phyloP scores from a whole-genome alignment of 331 rosid genomes.

The Saraca asoca region DNA sequence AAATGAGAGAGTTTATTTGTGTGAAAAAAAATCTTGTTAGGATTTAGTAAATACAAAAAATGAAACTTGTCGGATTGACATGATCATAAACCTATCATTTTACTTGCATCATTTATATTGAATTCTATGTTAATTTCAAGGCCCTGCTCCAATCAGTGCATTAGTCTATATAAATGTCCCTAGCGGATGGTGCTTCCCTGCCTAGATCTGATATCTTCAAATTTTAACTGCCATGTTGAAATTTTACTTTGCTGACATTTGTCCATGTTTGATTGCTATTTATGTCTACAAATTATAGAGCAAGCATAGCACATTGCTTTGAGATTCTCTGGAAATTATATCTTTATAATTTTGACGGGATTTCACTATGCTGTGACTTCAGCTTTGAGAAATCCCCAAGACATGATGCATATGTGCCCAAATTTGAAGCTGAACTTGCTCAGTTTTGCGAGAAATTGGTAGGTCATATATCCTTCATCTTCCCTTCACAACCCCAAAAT shows the following conservation, averaged over 20 bases:
- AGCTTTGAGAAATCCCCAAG: constrained; percentile 95
- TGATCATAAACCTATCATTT: not conserved
- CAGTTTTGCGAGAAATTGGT: constrained; percentile 98
- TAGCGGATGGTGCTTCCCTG: not conserved
- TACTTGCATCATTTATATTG: too few relatives aligned
- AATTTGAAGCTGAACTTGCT: constrained; percentile 91
- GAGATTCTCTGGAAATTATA: constrained; percentile 13
- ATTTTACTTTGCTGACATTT: constrained; percentile 5
- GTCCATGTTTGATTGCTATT: not conserved
- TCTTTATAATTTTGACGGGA: constrained; percentile 25
- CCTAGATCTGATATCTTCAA: not conserved
- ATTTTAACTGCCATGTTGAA: constrained; percentile 1
- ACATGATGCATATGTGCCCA: constrained; percentile 78
- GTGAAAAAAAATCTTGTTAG: too few relatives aligned
- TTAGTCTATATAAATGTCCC: not conserved
- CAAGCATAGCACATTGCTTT: constrained; percentile 7
- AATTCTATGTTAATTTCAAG: too few relatives aligned
- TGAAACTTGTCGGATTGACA: too few relatives aligned
- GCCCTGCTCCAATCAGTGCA: not conserved
- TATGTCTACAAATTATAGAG: constrained; percentile 1
- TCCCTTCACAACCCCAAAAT: not conserved
- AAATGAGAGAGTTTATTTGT: too few relatives aligned
- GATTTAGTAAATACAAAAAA: too few relatives aligned
- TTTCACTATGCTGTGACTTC: constrained; percentile 30
- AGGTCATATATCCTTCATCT: constrained; percentile 26